Evolutionary conservation across 768 basidiomycete genomes (phyloP), one percentile per base, ranked within the genome.

Genomic region (Collybiopsis confluens): DNA sequence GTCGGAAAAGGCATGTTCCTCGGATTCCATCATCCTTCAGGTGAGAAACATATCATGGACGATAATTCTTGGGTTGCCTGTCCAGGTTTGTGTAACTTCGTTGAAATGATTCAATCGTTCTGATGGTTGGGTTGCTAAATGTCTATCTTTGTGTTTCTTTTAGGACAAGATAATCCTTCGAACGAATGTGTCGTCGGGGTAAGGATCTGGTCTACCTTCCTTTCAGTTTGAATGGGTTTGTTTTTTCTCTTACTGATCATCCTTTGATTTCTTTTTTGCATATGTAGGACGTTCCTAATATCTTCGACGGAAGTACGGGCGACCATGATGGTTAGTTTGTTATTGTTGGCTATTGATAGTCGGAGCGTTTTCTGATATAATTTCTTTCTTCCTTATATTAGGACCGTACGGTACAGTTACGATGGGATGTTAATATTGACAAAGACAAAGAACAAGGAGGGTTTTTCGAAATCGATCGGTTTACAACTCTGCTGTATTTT

Each of bases 131-230:
- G n/a, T n/a, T n/a, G n/a, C n/a, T n/a, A n/a, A n/a, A n/a, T n/a
- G n/a, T n/a, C n/a, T n/a, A n/a, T n/a, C n/a, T 23, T 16, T 41
- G 2, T 0, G 7, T 40, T 36, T 18, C 33, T 13, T 38, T 13
- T 18, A 81, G 81, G 85, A 3, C 77, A 85, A 54, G 86, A 88
- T 56, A 87, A 88, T 61, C 59, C 73, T 4, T 79, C 73, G 56
- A 56, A 43, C 2, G 62, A 73, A 54, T 87, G 85, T 65, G 72
- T 63, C 7, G 73, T 73, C 18, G 84, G 82, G 1, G 30, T 33
- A 33, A 6, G 30, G 30, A 6, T n/a, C n/a, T n/a, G n/a, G n/a
- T 33, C 30, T 33, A 33, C 30, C 30, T 33, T 33, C 30, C 30
- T 33, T 33, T 13, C 30, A 33, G 30, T 33, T 33, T 13, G 30